Percentiles rank a stretch among this genome's conserved stretches.
phyloP scores from a whole-genome alignment of 805 yeast genomes.

The Zygosaccharomyces bisporus region DNA sequence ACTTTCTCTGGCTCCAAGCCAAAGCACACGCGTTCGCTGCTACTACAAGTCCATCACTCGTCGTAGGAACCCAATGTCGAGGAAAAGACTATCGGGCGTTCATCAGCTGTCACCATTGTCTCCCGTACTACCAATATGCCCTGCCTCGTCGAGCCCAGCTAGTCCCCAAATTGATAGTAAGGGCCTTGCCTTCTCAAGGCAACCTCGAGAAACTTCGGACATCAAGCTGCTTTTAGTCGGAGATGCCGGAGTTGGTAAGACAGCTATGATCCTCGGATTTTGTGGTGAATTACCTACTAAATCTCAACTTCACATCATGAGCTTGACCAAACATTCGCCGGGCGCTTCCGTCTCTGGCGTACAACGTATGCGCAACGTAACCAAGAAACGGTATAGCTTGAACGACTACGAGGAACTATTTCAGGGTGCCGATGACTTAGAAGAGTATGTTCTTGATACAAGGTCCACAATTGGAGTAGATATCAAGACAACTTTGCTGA shows the following conservation, averaged over 20 bases:
- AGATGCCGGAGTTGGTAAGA: constrained; percentile 48
- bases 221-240: constrained; percentile 43
- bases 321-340: constrained; percentile 9
- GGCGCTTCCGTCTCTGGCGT: not conserved
- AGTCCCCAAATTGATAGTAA: constrained; percentile 10
- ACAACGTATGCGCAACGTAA: constrained; percentile 7
- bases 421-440: constrained; percentile 19
- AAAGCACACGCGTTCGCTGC: constrained; percentile 2
- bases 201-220: constrained; percentile 18
- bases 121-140: constrained; percentile 19
- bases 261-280: constrained; percentile 44
- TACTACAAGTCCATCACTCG: not conserved
- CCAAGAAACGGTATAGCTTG: constrained; percentile 32
- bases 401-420: constrained; percentile 35
- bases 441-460: constrained; percentile 36
- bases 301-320: constrained; percentile 18
- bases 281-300: constrained; percentile 37
- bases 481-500: constrained; percentile 42
- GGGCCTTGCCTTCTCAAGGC: not conserved
- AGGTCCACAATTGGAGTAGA: constrained; percentile 47
- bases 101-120: constrained; percentile 14
- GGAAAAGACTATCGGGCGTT: constrained; percentile 18
- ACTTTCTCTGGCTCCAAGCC: not conserved
- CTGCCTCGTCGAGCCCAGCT: constrained; percentile 14
- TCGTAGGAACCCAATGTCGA: constrained; percentile 3